Base-by-base conservation (phyloP, 1,284 basidiomycete genomes). In the Ceratobasidium sp. region DNA sequence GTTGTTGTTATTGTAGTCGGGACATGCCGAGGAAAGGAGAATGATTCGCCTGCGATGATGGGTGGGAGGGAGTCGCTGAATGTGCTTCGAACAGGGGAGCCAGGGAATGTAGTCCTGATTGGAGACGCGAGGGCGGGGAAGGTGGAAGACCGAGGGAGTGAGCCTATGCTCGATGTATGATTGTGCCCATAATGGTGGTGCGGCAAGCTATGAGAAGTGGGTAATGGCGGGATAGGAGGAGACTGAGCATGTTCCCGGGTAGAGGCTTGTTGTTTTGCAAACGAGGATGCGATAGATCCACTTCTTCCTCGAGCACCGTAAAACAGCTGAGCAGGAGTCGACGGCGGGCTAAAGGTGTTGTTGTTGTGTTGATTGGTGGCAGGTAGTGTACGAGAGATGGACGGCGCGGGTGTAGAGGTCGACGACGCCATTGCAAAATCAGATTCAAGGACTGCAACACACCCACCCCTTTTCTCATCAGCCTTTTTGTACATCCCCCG, bases 211-310 rank as follows among this genome's bases (percentile, higher is more conserved):
- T 32, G 38, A 1, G 66, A 69, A 13, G 54, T 41, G 9, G 66
- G 66, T n/a, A 69, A 13, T 32, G 66, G 50, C 16, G 66, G 66
- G 14, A 58, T 13, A 18, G 64, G 50, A 30, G 66, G 66, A n/a
- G 64, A 57, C n/a, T 57, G 43, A 18, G 52, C 21, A 9, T 52
- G 47, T 41, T 69, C 54, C 18, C 43, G 59, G 46, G 8, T 67
- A 2, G 49, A 21, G 32, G 43, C 54, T 69, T 69, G 66, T 69
- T 69, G 66, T 35, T 21, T 57, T 21, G 66, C 66, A 58, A 69
- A 69, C n/a, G 66, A 69, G 2, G 66, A 69, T 26, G 66, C 66
- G 21, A 69, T 69, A 5, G 66, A 69, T 3, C 66, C 66, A n/a
- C 66, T 69, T 21, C 66, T 52, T 9, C 66, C 66, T 38, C 66